phyloP scores from a whole-genome alignment of 1,284 basidiomycete species.

The Sanghuangporus weigelae region DNA sequence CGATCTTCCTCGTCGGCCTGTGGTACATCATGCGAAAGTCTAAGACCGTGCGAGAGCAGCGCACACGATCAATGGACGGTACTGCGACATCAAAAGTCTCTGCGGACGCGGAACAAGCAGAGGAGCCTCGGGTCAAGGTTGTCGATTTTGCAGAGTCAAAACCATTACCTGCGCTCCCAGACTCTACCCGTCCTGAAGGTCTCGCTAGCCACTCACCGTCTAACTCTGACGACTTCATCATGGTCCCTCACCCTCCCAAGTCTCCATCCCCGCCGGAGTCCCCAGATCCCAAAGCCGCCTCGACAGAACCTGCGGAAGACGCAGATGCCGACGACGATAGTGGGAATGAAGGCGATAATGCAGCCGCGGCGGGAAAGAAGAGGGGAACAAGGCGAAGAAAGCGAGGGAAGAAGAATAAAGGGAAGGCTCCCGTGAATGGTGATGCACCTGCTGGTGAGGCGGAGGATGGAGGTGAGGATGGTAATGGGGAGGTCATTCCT shows the following conservation, averaged over 20 bases:
- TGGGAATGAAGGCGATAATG: constrained; percentile 51
- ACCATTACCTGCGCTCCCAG: not conserved
- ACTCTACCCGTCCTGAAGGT: not conserved
- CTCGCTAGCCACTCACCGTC: not conserved
- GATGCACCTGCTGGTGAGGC: constrained; percentile 24
- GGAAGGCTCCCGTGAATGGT: constrained; percentile 22
- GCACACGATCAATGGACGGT: not conserved
- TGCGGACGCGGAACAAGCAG: not conserved
- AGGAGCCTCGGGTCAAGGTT: not conserved
- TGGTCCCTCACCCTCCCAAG: not conserved
- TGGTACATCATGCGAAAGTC: constrained; percentile 14
- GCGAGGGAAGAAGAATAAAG: constrained; percentile 43
- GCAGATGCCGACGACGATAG: constrained; percentile 47
- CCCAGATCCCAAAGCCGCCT: not conserved
- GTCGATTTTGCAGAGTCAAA: not conserved
- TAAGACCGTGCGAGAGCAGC: not conserved
- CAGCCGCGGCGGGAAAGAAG: constrained; percentile 41
- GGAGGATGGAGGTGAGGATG: constrained; percentile 21
- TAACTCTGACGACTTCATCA: not conserved
- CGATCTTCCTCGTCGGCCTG: constrained; percentile 12
- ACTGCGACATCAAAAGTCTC: not conserved
- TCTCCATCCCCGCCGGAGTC: not conserved
- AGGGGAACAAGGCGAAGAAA: constrained; percentile 38
- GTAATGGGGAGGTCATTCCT: constrained; percentile 19
- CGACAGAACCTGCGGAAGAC: not conserved